These are phyloP conservation scores for Nicotiana rustica DNA, from an alignment of 305 asterid species.

Conservation along the genomic window DNA sequence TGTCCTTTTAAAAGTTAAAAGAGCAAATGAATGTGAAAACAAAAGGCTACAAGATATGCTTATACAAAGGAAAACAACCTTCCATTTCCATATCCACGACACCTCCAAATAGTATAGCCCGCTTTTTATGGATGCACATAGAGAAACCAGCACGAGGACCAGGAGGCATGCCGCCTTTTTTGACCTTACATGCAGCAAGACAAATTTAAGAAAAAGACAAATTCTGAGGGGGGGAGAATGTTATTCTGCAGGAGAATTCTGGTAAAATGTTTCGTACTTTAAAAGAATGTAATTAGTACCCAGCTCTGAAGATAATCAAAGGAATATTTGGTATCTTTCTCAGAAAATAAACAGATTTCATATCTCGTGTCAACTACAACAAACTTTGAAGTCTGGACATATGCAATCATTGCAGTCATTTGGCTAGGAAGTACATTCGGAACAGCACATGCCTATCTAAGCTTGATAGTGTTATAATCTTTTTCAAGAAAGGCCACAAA, in stretches of 20 bases:
- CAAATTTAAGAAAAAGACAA: neutral
- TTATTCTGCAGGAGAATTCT: neutral
- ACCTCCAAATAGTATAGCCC: conserved; percentile 95
- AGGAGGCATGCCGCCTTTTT: conserved; percentile 97
- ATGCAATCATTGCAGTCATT: neutral
- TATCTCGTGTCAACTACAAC: neutral
- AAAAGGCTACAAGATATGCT: conserved; percentile 34
- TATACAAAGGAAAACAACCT: conserved; percentile 54
- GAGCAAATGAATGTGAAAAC: conserved; percentile 25
- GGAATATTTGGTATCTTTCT: neutral
- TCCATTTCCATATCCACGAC: conserved; percentile 98
- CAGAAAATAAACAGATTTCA: neutral
- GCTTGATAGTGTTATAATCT: neutral
- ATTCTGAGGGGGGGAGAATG: too few relatives aligned
- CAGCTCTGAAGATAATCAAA: neutral
- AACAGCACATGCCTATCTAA: neutral
- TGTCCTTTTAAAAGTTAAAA: neutral
- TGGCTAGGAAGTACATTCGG: neutral
- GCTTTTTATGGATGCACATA: conserved; percentile 88
- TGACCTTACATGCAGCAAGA: conserved; percentile 60
- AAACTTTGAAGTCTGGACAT: neutral
- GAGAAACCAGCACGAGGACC: conserved; percentile 99
- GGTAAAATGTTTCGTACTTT: neutral
- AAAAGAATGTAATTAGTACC: neutral
- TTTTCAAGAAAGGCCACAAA: too few relatives aligned